Percentiles rank a stretch among this genome's conserved stretches.
phyloP scores from a whole-genome alignment of 306 rosid species.

The Pterocarpus santalinus region DNA sequence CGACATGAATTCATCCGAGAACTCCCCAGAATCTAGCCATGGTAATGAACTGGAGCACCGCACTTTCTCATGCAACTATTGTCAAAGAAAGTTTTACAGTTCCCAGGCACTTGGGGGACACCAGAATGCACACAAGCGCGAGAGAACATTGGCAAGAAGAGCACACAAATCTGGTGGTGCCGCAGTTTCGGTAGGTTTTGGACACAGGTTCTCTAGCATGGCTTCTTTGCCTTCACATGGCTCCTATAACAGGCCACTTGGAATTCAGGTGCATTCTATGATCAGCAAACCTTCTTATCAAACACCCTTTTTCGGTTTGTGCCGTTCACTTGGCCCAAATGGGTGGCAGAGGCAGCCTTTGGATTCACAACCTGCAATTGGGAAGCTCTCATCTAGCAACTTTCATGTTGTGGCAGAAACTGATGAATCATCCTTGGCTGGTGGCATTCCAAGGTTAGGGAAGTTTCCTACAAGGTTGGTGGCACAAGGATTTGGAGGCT shows the following conservation, averaged over 20 bases:
- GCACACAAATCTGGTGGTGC: constrained; percentile 50
- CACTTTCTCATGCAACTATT: constrained; percentile 94
- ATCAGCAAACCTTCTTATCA: constrained; percentile 75
- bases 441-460: constrained; percentile 58
- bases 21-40: constrained; percentile 53
- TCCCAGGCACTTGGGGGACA: constrained; percentile 99
- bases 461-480: constrained; percentile 52
- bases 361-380: constrained; percentile 51
- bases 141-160: constrained; percentile 83
- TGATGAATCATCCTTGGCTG: constrained; percentile 40
- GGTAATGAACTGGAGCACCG: constrained; percentile 63
- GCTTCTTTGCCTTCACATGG: constrained; percentile 84
- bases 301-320: constrained; percentile 47
- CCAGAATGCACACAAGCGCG: constrained; percentile 96
- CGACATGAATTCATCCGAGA: constrained; percentile 53
- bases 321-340: constrained; percentile 53
- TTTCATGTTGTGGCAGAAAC: constrained; percentile 47
- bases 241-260: constrained; percentile 75
- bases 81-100: constrained; percentile 91
- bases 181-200: constrained; percentile 50
- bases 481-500: constrained; percentile 52
- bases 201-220: constrained; percentile 64
- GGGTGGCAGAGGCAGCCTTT: constrained; percentile 59
- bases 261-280: constrained; percentile 84
- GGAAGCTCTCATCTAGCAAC: constrained; percentile 46